Evolutionary conservation across 2,329 filamentous ascomycete genomes (phyloP), one percentile per base, ranked within the genome.

Genomic region (Fusarium dimerum): DNA sequence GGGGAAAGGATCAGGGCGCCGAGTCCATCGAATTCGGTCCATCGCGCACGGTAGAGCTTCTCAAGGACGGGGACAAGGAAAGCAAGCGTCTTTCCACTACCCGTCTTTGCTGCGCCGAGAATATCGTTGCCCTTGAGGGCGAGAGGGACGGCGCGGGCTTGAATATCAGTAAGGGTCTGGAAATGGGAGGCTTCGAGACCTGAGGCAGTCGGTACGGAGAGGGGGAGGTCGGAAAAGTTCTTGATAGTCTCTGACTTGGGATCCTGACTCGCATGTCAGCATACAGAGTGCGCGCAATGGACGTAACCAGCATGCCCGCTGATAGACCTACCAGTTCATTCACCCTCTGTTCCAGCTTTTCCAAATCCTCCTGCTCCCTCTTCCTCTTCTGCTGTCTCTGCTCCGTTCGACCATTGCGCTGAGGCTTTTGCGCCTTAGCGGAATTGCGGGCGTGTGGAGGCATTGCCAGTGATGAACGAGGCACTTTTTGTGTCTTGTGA

Each of bases 11-110:
- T 90, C 58, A 99, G 81, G 5, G 94, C 94, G 9, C 93, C 93
- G 30, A 99, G 78, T 1, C 94, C 94, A 73, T 99, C 94, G 63
- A 86, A 82, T 64, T 96, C 90, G 15, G 94, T 89, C 87, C 92
- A 97, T 80, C 87, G 89, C 50, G 86, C 84, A 47, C 92, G 86
- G 71, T 96, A 94, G 3, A 99, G 81, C 65, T 93, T 95, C 73
- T 99, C 94, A 45, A 99, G 82, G 0, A 97, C 87, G 1, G 94
- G 94, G 3, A 97, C 78, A 8, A 99, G 76, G 70, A 99, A 99
- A 1, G 94, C 90, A 20, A 99, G 79, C 0, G 93, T 97, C 78
- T 97, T 97, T 67, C 93, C 93, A 68, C 90, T 95, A 47, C 93
- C 93, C 0, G 93, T 97, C 74, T 96, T 97, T 40, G 94, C 94